Conservation (phyloP, 1,139 yeast species). For the Debaryomyces subglobosus region DNA sequence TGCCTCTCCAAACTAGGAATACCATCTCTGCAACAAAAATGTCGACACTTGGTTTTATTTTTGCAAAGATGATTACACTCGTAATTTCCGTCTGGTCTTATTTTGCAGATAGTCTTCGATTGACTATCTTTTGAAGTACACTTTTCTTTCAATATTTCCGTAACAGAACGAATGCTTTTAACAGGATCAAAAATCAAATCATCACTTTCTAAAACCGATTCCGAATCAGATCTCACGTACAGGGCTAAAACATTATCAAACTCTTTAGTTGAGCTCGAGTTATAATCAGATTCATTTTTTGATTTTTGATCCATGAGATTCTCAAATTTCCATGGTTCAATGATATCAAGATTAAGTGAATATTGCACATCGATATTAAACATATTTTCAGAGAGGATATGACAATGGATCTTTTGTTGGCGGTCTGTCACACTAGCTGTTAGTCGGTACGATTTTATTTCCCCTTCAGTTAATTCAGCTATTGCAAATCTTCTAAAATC, state of each 20-base stretch:
- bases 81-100: slow-evolving; percentile 27
- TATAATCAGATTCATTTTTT: background rate
- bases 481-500: slow-evolving; percentile 43
- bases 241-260: background rate
- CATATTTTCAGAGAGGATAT: slow-evolving; percentile 37
- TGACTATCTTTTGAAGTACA: background rate
- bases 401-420: slow-evolving; percentile 24
- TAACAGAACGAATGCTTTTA: background rate
- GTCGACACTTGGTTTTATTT: slow-evolving; percentile 39
- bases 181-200: slow-evolving; percentile 1
- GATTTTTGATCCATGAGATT: background rate
- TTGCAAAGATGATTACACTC: slow-evolving; percentile 45
- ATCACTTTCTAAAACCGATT: background rate
- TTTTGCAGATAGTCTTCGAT: slow-evolving; percentile 8
- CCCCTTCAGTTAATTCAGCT: slow-evolving; percentile 24
- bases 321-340: slow-evolving; percentile 9
- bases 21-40: slow-evolving; percentile 48
- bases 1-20: slow-evolving; percentile 18
- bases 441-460: slow-evolving; percentile 25
- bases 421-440: slow-evolving; percentile 17
- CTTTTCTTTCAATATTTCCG: background rate
- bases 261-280: background rate
- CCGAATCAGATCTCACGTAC: background rate
- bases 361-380: slow-evolving; percentile 28
- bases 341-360: background rate